Evolutionary conservation across 2,329 filamentous ascomycete genomes (phyloP), one percentile per base, ranked within the genome.

Genomic region (Cladophialophora psammophila): DNA sequence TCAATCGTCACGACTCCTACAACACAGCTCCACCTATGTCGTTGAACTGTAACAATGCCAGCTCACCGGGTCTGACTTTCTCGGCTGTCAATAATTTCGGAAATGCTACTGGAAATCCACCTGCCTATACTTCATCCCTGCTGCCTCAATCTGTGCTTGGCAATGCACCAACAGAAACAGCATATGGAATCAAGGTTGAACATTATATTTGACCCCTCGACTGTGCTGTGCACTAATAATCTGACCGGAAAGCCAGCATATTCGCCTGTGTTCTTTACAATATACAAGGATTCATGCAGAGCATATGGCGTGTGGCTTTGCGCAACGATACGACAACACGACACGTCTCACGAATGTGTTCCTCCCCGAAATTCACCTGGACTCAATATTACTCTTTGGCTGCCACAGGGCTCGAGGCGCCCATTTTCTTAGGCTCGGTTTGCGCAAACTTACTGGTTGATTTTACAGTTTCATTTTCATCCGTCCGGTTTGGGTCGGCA

Each of bases 21-120:
- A 68, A 67, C 31, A 68, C 60, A 4, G 66, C 64, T 9, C 63
- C 68, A 5, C 63, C 65, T 32, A 62, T 67, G 56, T 60, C 65
- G 8, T 52, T 67, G 56, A 68, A 45, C 35, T 66, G 65, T 55
- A 62, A 63, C 35, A 64, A 67, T 38, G 45, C 38, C 34, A 66
- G 58, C 9, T 55, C 65, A 31, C 56, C 65, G 3, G 65, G 65
- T 18, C 18, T 70, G 26, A 36, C 10, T 18, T 70, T 66, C 34
- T 58, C 62, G 31, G 50, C 68, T 59, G 62, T 66, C 38, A 64
- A 45, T 56, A 20, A 40, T n/a, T 70, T 55, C 52, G 56, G 53
- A 45, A 61, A 35, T n/a, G 48, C 18, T 3, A 56, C 59, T n/a
- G 59, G 48, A 26, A 8, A 60, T 56, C 59, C 68, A 56, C 53